phyloP scores from a whole-genome alignment of 2,329 filamentous ascomycete species.

The Leptosphaerulina australis region DNA sequence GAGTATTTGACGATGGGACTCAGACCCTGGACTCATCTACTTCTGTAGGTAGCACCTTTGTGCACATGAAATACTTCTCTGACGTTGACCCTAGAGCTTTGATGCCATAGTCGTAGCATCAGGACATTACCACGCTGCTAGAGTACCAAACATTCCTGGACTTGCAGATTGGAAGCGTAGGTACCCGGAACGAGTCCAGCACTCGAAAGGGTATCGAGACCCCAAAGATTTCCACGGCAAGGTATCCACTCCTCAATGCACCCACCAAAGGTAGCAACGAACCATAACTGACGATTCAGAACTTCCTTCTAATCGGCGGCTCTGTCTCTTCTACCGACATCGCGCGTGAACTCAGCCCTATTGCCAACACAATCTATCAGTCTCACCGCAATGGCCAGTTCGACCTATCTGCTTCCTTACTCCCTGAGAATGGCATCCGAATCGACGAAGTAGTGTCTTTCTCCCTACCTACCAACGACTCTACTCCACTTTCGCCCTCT shows the following conservation, averaged over 20 bases:
- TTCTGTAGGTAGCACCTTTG: not conserved
- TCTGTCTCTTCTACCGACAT: constrained; percentile 63
- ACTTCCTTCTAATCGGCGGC: constrained; percentile 62
- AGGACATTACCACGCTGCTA: constrained; percentile 61
- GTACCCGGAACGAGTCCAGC: constrained; percentile 55
- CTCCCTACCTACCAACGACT: constrained; percentile 25
- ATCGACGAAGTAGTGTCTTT: constrained; percentile 61
- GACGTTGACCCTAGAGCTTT: constrained; percentile 43
- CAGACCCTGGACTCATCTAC: constrained; percentile 13
- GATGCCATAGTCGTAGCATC: constrained; percentile 61
- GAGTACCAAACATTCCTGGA: constrained; percentile 58
- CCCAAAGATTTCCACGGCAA: constrained; percentile 59
- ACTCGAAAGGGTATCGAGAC: constrained; percentile 60
- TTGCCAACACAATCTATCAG: constrained; percentile 57
- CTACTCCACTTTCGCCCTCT: constrained; percentile 18
- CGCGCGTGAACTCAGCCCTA: constrained; percentile 56
- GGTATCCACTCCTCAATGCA: constrained; percentile 36
- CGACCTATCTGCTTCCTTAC: constrained; percentile 60
- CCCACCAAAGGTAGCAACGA: not conserved
- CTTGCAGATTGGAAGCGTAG: constrained; percentile 54
- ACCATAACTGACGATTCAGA: constrained; percentile 42
- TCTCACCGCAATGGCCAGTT: constrained; percentile 66
- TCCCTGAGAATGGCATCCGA: constrained; percentile 61
- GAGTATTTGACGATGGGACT: constrained; percentile 12
- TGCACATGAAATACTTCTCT: accelerated